Conservation (phyloP, 257 asterid species). For the Forsythia viridissima region DNA sequence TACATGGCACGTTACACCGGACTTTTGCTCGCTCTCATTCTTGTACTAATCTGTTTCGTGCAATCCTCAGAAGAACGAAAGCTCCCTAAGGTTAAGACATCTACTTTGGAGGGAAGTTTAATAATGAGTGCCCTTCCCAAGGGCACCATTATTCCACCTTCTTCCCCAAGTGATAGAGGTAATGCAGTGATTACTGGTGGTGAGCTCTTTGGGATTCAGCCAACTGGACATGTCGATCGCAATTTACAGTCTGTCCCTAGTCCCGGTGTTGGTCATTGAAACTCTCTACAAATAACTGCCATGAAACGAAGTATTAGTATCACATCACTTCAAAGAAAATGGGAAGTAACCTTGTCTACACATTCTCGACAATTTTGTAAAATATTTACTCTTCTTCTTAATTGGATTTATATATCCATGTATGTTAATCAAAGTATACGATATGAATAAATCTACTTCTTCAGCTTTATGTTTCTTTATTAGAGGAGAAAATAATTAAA, state of each 20-base stretch:
- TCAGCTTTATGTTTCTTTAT: neutral
- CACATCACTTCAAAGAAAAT: neutral
- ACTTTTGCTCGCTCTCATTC: neutral
- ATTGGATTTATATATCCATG: neutral
- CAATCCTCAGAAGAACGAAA: slow-evolving; percentile 11
- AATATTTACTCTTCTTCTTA: neutral
- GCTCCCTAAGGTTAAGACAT: neutral
- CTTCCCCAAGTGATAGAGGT: slow-evolving; percentile 21
- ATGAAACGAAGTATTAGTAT: neutral
- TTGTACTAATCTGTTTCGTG: neutral
- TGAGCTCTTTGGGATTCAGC: neutral
- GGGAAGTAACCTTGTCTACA: neutral
- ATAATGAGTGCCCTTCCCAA: slow-evolving; percentile 7
- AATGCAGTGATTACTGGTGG: neutral
- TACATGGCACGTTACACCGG: neutral
- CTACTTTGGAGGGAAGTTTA: neutral
- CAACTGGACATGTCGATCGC: slow-evolving; percentile 1
- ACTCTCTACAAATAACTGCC: neutral
- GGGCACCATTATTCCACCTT: neutral
- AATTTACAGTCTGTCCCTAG: slow-evolving; percentile 27
- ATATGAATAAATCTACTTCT: neutral
- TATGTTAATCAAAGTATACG: neutral
- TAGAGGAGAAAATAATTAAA: neutral
- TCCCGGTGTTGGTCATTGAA: slow-evolving; percentile 24
- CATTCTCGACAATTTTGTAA: neutral